Percentiles rank a stretch among this genome's conserved stretches.
phyloP scores from a whole-genome alignment of 1,284 basidiomycete species.

The Tilletia indica region DNA sequence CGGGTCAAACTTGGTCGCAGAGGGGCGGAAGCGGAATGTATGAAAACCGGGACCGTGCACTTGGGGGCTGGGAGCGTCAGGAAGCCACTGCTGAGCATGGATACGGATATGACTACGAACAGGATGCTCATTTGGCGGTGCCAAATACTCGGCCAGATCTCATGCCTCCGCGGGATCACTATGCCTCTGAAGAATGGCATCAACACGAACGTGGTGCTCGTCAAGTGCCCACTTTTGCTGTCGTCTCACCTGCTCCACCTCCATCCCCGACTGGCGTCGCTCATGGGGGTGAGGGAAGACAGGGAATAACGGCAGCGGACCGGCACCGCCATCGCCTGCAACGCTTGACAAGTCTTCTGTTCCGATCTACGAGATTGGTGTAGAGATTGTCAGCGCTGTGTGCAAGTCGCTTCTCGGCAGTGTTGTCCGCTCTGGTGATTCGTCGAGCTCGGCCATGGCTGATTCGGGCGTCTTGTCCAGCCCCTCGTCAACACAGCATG shows the following conservation, averaged over 20 bases:
- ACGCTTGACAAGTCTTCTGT: slow-evolving; percentile 47
- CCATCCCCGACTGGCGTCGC: neutral
- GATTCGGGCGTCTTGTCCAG: slow-evolving; percentile 26
- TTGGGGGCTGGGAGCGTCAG: too few species aligned
- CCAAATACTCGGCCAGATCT: neutral
- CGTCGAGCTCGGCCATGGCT: slow-evolving; percentile 23
- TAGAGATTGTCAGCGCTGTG: slow-evolving; percentile 50
- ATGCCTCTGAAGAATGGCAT: neutral
- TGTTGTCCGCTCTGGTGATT: slow-evolving; percentile 33
- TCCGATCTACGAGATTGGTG: slow-evolving; percentile 45
- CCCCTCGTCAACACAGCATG: slow-evolving; percentile 21
- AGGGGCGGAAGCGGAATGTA: too few species aligned
- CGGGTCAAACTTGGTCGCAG: too few species aligned
- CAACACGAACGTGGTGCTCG: too few species aligned
- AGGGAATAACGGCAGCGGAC: slow-evolving; percentile 21
- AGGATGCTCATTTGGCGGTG: neutral
- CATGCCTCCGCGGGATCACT: neutral
- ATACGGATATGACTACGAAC: too few species aligned
- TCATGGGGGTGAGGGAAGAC: slow-evolving; percentile 5
- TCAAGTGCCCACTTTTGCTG: slow-evolving; percentile 22
- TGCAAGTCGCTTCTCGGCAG: slow-evolving; percentile 28
- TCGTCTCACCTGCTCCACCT: slow-evolving; percentile 21
- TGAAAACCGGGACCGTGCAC: too few species aligned
- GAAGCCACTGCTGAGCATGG: too few species aligned
- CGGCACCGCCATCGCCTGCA: slow-evolving; percentile 42